These are phyloP conservation scores for Pythium myriotylum DNA, from an alignment of 352 stramenopile species.

Conservation along the genomic window DNA sequence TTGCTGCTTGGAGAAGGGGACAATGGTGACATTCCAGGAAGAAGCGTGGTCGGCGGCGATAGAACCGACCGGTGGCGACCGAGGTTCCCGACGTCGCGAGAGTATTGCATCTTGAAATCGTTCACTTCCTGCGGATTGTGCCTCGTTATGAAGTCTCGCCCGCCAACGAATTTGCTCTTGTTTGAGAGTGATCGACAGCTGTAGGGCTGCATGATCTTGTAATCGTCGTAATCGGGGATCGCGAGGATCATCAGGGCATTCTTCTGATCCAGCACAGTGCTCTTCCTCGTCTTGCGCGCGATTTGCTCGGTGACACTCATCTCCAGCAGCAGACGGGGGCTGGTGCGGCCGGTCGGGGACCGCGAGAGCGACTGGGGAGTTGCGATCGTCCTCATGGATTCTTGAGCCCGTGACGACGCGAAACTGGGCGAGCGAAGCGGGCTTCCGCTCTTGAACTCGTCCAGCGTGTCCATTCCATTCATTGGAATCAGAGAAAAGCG, in stretches of 20 bases:
- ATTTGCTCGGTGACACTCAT: constrained; percentile 80
- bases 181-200: constrained; percentile 68
- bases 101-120: constrained; percentile 80
- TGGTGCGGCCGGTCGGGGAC: constrained; percentile 29
- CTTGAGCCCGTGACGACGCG: constrained; percentile 9
- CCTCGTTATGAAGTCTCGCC: constrained; percentile 64
- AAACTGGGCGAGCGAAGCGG: constrained; percentile 26
- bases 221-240: constrained; percentile 80
- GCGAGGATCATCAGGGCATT: constrained; percentile 70
- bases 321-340: constrained; percentile 30
- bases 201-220: constrained; percentile 76
- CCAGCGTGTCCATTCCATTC: constrained; percentile 33
- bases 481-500: no score
- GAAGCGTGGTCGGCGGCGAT: constrained; percentile 42
- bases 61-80: constrained; percentile 68
- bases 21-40: constrained; percentile 13
- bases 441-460: constrained; percentile 31
- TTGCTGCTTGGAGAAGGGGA: constrained; percentile 9
- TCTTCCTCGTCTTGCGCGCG: constrained; percentile 63
- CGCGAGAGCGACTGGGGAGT: constrained; percentile 19
- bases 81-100: constrained; percentile 65
- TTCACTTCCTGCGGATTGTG: constrained; percentile 76
- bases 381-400: constrained; percentile 16
- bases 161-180: constrained; percentile 65
- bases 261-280: constrained; percentile 68